Conservation (phyloP, 2,329 filamentous ascomycete genomes). For the Cladosporium oxysporum region DNA sequence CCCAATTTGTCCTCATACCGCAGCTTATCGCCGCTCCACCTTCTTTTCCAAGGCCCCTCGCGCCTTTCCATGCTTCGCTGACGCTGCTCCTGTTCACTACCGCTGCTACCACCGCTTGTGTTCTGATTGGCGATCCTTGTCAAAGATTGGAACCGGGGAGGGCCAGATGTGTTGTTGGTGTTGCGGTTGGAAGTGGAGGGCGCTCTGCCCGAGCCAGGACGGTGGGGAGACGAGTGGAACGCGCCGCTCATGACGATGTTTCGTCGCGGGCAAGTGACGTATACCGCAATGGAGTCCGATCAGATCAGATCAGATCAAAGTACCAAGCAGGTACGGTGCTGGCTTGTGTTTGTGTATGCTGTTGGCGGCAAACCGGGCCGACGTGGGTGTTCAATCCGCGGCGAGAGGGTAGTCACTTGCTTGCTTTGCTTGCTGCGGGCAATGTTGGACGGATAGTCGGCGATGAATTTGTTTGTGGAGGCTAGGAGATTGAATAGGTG, state of each 20-base stretch:
- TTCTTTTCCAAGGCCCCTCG: background rate
- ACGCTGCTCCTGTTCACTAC: slow-evolving; percentile 11
- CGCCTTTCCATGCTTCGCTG: slow-evolving; percentile 21
- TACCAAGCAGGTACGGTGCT: background rate
- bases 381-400: slow-evolving; percentile 9
- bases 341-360: background rate
- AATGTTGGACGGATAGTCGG: background rate
- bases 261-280: background rate
- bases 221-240: slow-evolving; percentile 15
- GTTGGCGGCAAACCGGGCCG: slow-evolving; percentile 15
- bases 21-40: slow-evolving; percentile 24
- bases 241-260: slow-evolving; percentile 16
- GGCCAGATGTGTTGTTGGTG: background rate
- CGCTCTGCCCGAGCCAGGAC: slow-evolving; percentile 6
- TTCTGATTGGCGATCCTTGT: slow-evolving; percentile 15
- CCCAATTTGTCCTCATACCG: slow-evolving; percentile 25
- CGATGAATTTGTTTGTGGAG: background rate
- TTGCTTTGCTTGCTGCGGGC: slow-evolving; percentile 7
- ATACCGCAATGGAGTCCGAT: background rate
- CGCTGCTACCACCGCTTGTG: background rate
- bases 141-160: slow-evolving; percentile 14
- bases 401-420: slow-evolving; percentile 1
- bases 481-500: background rate
- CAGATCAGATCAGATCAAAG: background rate
- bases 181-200: slow-evolving; percentile 2